phyloP scores from a whole-genome alignment of 2,329 filamentous ascomycete genomes.

The Pezicula carpinea region DNA sequence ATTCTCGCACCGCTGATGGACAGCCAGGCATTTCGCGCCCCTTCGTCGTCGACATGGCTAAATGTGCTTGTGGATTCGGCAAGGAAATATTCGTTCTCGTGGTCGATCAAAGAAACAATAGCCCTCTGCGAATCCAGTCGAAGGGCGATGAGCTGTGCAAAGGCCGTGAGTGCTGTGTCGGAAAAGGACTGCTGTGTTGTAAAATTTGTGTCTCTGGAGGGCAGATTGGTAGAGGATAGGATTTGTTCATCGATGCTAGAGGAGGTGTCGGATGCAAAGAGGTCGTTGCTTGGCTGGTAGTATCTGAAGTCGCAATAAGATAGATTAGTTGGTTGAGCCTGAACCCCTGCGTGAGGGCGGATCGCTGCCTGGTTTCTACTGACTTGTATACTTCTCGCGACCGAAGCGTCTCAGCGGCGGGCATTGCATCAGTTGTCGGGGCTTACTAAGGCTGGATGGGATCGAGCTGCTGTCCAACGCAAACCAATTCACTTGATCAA shows the following conservation, averaged over 20 bases:
- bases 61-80: slow-evolving; percentile 41
- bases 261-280: not conserved
- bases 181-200: slow-evolving; percentile 23
- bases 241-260: not conserved
- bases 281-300: slow-evolving; percentile 13
- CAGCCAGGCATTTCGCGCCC: slow-evolving; percentile 14
- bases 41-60: slow-evolving; percentile 23
- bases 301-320: slow-evolving; percentile 8
- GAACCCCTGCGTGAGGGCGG: too few relatives aligned
- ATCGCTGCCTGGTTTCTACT: not conserved
- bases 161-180: slow-evolving; percentile 38
- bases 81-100: slow-evolving; percentile 21
- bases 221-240: not conserved
- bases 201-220: not conserved
- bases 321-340: not conserved
- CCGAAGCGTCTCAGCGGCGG: not conserved
- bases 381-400: not conserved
- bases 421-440: not conserved
- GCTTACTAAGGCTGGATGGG: not conserved
- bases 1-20: slow-evolving; percentile 16
- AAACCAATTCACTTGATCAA: too few relatives aligned
- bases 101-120: slow-evolving; percentile 35
- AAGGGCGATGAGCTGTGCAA: slow-evolving; percentile 44
- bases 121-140: slow-evolving; percentile 40
- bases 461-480: too few relatives aligned